These are phyloP conservation scores for Micromonas commoda DNA, from an alignment of 139 green algal species.

Conservation along the genomic window DNA sequence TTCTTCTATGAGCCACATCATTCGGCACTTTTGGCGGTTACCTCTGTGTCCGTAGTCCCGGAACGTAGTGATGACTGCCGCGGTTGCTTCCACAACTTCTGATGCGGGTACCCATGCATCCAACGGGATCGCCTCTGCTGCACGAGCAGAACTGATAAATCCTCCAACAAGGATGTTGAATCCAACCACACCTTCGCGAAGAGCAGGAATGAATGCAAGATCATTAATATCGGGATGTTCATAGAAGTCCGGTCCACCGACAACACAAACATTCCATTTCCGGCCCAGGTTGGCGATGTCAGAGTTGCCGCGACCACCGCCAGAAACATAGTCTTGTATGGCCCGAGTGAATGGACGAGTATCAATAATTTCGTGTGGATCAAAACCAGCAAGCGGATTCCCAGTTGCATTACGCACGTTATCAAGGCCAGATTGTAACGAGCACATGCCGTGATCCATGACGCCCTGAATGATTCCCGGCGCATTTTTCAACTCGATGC, in stretches of 20 bases:
- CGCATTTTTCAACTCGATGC: slow-evolving; percentile 57
- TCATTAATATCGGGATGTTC: slow-evolving; percentile 99
- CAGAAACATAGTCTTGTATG: slow-evolving; percentile 67
- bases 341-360: slow-evolving; percentile 48
- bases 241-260: slow-evolving; percentile 80
- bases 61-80: slow-evolving; percentile 44
- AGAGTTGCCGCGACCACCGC: slow-evolving; percentile 59
- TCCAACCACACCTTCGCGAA: slow-evolving; percentile 53
- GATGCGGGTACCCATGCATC: slow-evolving; percentile 60
- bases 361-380: slow-evolving; percentile 91
- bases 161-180: slow-evolving; percentile 87
- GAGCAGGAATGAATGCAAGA: slow-evolving; percentile 81
- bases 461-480: slow-evolving; percentile 57
- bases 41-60: slow-evolving; percentile 77
- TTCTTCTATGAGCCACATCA: slow-evolving; percentile 94
- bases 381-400: slow-evolving; percentile 69
- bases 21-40: slow-evolving; percentile 81
- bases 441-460: slow-evolving; percentile 59
- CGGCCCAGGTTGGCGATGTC: slow-evolving; percentile 80
- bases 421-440: slow-evolving; percentile 89
- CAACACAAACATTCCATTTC: slow-evolving; percentile 95
- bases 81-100: slow-evolving; percentile 34
- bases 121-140: slow-evolving; percentile 76
- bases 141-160: slow-evolving; percentile 90
- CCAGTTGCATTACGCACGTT: slow-evolving; percentile 94